Conservation (phyloP, 495 filamentous ascomycete genomes). For the Podospora pseudoanserina region DNA sequence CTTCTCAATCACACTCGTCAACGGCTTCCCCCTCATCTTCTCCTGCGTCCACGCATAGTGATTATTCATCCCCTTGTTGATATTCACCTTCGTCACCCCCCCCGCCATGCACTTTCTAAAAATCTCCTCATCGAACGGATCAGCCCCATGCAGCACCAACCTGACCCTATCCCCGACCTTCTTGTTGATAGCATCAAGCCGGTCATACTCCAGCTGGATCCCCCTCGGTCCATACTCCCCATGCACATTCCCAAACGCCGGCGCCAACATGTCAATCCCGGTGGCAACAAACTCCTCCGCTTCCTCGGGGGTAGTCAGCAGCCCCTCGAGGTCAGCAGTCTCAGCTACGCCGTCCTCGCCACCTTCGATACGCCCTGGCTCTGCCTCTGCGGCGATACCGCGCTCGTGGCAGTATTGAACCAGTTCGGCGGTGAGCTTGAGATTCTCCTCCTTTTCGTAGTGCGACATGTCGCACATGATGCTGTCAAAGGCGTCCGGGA, state of each 20-base stretch:
- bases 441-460: conserved; percentile 78
- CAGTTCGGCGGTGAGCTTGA: conserved; percentile 66
- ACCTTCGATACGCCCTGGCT: conserved; percentile 78
- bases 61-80: conserved; percentile 78
- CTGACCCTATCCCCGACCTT: conserved; percentile 58
- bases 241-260: conserved; percentile 84
- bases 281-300: conserved; percentile 71
- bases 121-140: conserved; percentile 67
- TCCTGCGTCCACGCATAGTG: conserved; percentile 61
- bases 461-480: conserved; percentile 85
- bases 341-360: conserved; percentile 80
- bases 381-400: conserved; percentile 75
- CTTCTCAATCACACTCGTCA: conserved; percentile 70
- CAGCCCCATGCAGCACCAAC: conserved; percentile 75
- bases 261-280: conserved; percentile 79
- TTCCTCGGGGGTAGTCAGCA: conserved; percentile 76
- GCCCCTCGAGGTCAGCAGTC: conserved; percentile 66
- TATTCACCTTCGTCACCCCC: conserved; percentile 76
- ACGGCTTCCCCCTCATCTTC: conserved; percentile 63
- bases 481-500: conserved; percentile 63
- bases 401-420: conserved; percentile 66
- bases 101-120: conserved; percentile 64
- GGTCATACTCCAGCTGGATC: conserved; percentile 68
- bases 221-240: conserved; percentile 75
- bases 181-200: conserved; percentile 60